phyloP scores from a whole-genome alignment of 1,139 yeast genomes.

The Pichia sp. region DNA sequence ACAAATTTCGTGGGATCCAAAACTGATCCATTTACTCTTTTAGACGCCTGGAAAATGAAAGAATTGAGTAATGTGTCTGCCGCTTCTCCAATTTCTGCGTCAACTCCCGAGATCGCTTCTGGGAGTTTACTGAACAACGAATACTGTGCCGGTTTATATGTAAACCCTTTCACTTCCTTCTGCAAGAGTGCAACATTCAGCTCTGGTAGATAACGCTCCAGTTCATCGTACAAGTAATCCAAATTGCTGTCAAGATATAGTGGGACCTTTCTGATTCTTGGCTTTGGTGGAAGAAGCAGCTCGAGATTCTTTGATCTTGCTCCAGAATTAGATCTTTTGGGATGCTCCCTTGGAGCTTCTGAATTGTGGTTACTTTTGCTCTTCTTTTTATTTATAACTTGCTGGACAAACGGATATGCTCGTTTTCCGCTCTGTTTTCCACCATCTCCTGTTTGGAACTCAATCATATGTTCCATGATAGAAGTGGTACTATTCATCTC shows the following conservation, averaged over 20 bases:
- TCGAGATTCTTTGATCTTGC: not conserved
- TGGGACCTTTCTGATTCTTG: constrained; percentile 1
- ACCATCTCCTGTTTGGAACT: not conserved
- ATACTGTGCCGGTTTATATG: constrained; percentile 14
- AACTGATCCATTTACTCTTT: constrained; percentile 11
- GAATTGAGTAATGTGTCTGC: constrained; percentile 12
- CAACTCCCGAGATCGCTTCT: constrained; percentile 1
- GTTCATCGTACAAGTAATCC: constrained; percentile 10
- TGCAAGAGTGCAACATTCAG: constrained; percentile 3
- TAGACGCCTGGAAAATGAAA: constrained; percentile 13
- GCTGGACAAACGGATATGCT: not conserved
- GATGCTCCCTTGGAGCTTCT: too few relatives aligned
- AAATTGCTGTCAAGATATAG: constrained; percentile 11
- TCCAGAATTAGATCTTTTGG: too few relatives aligned
- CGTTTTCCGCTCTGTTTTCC: not conserved
- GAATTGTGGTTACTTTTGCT: not conserved
- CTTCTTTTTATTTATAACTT: not conserved
- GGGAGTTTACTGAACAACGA: constrained; percentile 5
- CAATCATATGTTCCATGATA: constrained; percentile 7
- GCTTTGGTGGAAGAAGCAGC: not conserved
- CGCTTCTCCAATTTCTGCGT: not conserved
- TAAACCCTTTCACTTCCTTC: constrained; percentile 9
- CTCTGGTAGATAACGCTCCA: constrained; percentile 5
- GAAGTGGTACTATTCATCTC: constrained; percentile 4
- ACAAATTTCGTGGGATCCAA: constrained; percentile 12